phyloP scores from a whole-genome alignment of 2,329 filamentous ascomycete genomes.

The Botrytis porri region DNA sequence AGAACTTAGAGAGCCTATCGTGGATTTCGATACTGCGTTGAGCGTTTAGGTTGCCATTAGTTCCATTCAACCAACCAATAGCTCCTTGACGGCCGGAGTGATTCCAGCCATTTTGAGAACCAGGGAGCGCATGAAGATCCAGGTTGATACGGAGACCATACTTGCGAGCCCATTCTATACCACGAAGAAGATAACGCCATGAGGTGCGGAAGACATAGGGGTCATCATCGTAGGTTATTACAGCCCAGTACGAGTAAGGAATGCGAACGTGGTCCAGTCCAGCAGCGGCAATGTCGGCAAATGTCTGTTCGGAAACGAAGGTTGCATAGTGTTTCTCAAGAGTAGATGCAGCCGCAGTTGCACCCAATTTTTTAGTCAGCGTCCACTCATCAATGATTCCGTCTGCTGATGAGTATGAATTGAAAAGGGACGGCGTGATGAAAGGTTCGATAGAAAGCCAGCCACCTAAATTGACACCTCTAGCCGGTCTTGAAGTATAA shows the following conservation, averaged over 20 bases:
- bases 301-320: conserved; percentile 82
- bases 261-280: conserved; percentile 97
- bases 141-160: conserved; percentile 90
- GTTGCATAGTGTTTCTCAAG: conserved; percentile 90
- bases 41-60: conserved; percentile 72
- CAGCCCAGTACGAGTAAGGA: conserved; percentile 92
- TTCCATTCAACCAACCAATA: conserved; percentile 90
- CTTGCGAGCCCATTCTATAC: conserved; percentile 89
- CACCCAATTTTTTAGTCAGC: conserved; percentile 67
- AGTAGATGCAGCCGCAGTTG: conserved; percentile 57
- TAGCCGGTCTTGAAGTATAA: conserved; percentile 75
- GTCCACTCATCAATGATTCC: conserved; percentile 87
- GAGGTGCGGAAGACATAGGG: conserved; percentile 83
- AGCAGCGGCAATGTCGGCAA: conserved; percentile 78
- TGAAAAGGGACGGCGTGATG: conserved; percentile 89
- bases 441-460: conserved; percentile 95
- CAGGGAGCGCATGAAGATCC: conserved; percentile 86
- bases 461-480: conserved; percentile 89
- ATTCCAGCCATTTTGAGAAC: conserved; percentile 97
- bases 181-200: conserved; percentile 90
- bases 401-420: conserved; percentile 49
- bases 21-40: conserved; percentile 85
- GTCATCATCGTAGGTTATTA: conserved; percentile 78
- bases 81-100: conserved; percentile 80
- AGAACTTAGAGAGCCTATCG: conserved; percentile 83